A percentile compares a stretch with the other conserved stretches of the same genome.
Conservation (phyloP, 805 yeast genomes). For the Millerozyma acaciae region DNA sequence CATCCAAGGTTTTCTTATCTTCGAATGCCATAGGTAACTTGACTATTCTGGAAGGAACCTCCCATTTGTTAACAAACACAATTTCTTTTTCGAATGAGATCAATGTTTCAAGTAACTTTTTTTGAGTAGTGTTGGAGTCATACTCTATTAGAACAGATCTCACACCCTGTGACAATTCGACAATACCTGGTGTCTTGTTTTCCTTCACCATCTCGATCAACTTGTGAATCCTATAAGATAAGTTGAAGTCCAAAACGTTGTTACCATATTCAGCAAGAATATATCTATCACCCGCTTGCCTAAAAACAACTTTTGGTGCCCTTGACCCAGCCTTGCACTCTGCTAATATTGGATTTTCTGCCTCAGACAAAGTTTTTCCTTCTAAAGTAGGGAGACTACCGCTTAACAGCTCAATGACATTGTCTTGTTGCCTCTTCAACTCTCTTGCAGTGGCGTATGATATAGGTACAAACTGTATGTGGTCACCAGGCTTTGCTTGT, state of each 20-base stretch:
- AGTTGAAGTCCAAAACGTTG: constrained; percentile 76
- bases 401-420: constrained; percentile 40
- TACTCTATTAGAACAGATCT: constrained; percentile 89
- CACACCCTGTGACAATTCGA: constrained; percentile 97
- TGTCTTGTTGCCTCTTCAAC: constrained; percentile 61
- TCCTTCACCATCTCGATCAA: constrained; percentile 68
- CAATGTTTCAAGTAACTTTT: constrained; percentile 56
- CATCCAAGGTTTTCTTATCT: constrained; percentile 82
- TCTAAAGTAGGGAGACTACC: constrained; percentile 38
- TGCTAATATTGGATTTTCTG: constrained; percentile 70
- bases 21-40: constrained; percentile 96
- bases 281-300: constrained; percentile 97
- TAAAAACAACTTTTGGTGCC: constrained; percentile 73
- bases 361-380: constrained; percentile 22
- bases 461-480: constrained; percentile 75
- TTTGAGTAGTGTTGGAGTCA: constrained; percentile 65
- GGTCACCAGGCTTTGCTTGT: constrained; percentile 93
- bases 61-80: constrained; percentile 74
- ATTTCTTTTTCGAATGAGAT: constrained; percentile 74
- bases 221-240: constrained; percentile 80
- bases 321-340: constrained; percentile 43
- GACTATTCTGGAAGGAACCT: constrained; percentile 75
- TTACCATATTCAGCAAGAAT: constrained; percentile 91
- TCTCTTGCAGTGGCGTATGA: constrained; percentile 62
- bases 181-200: constrained; percentile 70